Evolutionary conservation across 345 rosid genomes (phyloP), one percentile per base, ranked within the genome.

Genomic region (Chamaenerion angustifolium): DNA sequence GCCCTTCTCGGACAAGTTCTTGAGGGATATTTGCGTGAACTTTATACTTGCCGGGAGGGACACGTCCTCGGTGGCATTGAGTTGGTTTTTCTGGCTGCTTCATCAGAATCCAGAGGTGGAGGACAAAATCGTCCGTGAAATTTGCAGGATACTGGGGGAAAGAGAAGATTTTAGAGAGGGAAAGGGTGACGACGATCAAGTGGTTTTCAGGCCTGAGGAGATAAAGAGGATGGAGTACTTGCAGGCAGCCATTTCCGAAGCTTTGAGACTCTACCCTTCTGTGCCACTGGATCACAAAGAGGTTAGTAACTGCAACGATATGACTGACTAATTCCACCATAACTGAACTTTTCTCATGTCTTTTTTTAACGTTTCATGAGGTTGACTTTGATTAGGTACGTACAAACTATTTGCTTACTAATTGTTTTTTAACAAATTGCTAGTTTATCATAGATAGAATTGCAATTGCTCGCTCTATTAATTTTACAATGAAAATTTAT

Each of bases 1-100:
- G 56, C 63, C 78, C 1, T 92, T 68, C 63, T 82, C 94, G 1
- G 78, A 84, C 57, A 84, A 88, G 76, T 92, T 87, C 54, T 65
- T 87, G 62, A 71, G 92, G 8, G 98, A 87, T 65, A 82, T 92
- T 0, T 87, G 98, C 50, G 95, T 92, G 11, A 92, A 87, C 63
- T 84, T 92, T 43, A 92, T 92, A 16, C 85, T 92, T 52, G 98
- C 98, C 14, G 96, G 98, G 17, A 82, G 98, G 68, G 98, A 92
- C 58, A 87, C 98, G 13, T 92, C 96, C 6, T 87, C 98, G 0
- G 98, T 87, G 44, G 96, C 96, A 15, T 10, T 92, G 61, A 82
- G 93, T 61, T 87, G 98, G 98, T 92, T 83, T 51, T 83, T 83
- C 67, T 87, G 98, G 98, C 61, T 92, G 59, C 66, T 92, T 19